Base-by-base conservation (phyloP, 192 early-diverging fungal species). In the Coemansia sp. region DNA sequence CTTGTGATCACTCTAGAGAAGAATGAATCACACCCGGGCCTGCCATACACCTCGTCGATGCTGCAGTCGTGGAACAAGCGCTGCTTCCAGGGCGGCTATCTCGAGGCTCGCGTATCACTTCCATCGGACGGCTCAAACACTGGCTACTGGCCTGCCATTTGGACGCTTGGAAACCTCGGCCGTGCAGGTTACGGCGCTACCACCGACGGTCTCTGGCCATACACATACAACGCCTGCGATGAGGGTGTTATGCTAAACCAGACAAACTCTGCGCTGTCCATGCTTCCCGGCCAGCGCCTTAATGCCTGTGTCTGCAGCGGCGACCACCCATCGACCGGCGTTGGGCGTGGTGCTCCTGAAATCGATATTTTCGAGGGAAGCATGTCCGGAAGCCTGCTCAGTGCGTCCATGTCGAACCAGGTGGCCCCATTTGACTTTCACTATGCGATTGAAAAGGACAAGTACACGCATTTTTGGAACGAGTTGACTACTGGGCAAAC, bases 31-130 rank as follows among this genome's bases (percentile, higher is more conserved):
- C 72, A 77, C 55, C 61, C 67, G 10, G 68, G 68, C n/a, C 80
- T 75, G 52, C 72, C 74, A 21, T 87, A 79, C 71, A 83, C 84
- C 8, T 84, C 81, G 31, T 82, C 81, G 6, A 87, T 87, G 86
- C 69, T 86, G 51, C 86, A 87, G 77, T 82, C 78, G 49, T 87
- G 86, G 86, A 87, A 87, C 72, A 86, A 87, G 66, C 71, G 83
- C 40, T 87, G 86, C 75, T 85, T 87, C 73, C 83, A 84, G 68
- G 86, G 86, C 42, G 86, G 85, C 2, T 72, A 85, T 23, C 64
- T 87, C n/a, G 86, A 87, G 71, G 83, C 80, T 7, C 77, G 76
- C 10, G 85, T 86, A 18, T 86, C 84, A 59, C 62, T 87, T 26
- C 86, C 86, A 1, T 81, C 78, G 7, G 74, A 75, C 48, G 79